A percentile compares a stretch with the other conserved stretches of the same genome.
phyloP scores from a whole-genome alignment of 768 basidiomycete genomes.

The Suillus weaverae region DNA sequence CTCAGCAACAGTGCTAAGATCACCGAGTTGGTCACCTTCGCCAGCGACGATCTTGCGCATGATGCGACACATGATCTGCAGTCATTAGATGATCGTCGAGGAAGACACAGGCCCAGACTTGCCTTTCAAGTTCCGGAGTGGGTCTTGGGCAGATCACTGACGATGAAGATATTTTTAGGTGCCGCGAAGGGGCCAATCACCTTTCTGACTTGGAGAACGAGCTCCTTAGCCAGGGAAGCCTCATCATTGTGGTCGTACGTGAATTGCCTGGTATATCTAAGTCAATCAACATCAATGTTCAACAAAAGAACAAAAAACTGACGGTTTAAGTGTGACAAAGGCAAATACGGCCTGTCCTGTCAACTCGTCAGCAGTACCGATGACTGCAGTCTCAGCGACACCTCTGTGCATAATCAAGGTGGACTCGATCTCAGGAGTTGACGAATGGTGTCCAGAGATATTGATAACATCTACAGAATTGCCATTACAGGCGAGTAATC shows the following conservation, averaged over 20 bases:
- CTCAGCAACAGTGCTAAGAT: conserved; percentile 91
- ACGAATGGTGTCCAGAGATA: conserved; percentile 94
- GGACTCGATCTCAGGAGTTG: conserved; percentile 97
- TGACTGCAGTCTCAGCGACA: conserved; percentile 95
- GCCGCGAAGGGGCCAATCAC: conserved; percentile 97
- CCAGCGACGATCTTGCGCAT: conserved; percentile 96
- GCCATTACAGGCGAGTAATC: not conserved
- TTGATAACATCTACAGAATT: conserved; percentile 82
- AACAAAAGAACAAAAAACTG: conserved; percentile 30
- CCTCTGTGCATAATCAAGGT: conserved; percentile 93
- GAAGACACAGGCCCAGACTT: not conserved
- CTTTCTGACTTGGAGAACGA: conserved; percentile 93
- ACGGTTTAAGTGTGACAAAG: conserved; percentile 95
- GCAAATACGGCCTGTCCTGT: conserved; percentile 94
- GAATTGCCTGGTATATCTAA: conserved; percentile 63
- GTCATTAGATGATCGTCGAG: not conserved
- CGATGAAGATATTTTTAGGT: conserved; percentile 88
- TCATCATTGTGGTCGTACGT: conserved; percentile 71
- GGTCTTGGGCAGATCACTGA: conserved; percentile 89
- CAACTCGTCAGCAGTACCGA: conserved; percentile 82
- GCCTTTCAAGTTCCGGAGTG: conserved; percentile 76
- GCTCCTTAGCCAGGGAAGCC: conserved; percentile 73
- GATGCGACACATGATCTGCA: conserved; percentile 89
- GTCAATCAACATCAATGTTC: not conserved
- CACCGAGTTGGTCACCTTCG: conserved; percentile 94